These are phyloP conservation scores for Ilex asprella DNA, from an alignment of 257 asterid genomes.

Conservation along the genomic window DNA sequence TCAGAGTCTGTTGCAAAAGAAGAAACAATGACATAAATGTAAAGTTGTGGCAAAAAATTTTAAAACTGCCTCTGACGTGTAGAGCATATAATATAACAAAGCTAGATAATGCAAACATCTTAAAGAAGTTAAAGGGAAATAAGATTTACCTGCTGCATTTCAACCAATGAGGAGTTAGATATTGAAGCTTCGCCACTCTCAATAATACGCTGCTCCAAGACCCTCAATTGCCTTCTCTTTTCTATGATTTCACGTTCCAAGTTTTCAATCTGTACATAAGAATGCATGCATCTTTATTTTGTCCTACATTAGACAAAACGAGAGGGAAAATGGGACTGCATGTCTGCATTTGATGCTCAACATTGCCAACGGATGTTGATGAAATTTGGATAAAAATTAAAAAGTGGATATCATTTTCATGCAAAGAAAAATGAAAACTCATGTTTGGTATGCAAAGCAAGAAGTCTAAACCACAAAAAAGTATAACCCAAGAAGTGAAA, in stretches of 20 bases:
- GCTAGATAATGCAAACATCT: neutral
- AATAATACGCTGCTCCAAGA: slow-evolving; percentile 73
- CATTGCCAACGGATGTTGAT: no score
- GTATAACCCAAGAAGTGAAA: no score
- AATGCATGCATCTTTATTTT: neutral
- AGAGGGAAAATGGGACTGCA: no score
- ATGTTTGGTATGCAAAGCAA: no score
- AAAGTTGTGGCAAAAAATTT: neutral
- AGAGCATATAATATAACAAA: no score
- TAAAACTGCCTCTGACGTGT: neutral
- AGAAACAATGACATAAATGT: neutral
- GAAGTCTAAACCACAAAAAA: no score
- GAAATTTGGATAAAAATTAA: no score
- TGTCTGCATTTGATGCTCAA: no score
- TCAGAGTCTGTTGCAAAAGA: slow-evolving; percentile 46
- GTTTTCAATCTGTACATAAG: slow-evolving; percentile 52
- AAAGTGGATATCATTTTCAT: no score
- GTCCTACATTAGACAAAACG: no score
- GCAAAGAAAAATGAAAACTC: no score
- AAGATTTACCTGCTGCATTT: slow-evolving; percentile 82
- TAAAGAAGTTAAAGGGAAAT: no score
- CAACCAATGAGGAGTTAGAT: slow-evolving; percentile 70
- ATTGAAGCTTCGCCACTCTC: slow-evolving; percentile 84
- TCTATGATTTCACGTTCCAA: slow-evolving; percentile 85
- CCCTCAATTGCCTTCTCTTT: slow-evolving; percentile 74